Percentiles rank a stretch among this genome's conserved stretches.
These are phyloP conservation scores for Nicotiana undulata DNA, from an alignment of 257 asterid species.

Conservation along the genomic window DNA sequence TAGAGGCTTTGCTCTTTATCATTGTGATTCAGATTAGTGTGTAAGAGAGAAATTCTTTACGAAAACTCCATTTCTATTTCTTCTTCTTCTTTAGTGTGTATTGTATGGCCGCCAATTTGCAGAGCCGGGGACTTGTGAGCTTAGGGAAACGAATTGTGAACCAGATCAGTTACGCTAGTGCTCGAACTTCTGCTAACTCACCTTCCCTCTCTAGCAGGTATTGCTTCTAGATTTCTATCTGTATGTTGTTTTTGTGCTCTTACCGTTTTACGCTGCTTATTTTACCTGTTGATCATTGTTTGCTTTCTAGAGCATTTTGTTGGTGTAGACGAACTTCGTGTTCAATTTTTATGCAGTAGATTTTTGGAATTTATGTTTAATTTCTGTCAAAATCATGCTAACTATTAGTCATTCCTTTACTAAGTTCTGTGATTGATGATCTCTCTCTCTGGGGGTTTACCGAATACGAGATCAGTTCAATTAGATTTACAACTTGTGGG, in stretches of 20 bases:
- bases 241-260: background rate
- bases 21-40: background rate
- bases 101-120: conserved; percentile 67
- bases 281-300: background rate
- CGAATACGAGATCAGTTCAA: background rate
- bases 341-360: background rate
- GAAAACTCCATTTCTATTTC: background rate
- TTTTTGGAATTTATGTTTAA: background rate
- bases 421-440: too few relatives aligned
- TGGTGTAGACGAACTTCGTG: background rate
- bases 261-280: background rate
- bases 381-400: background rate
- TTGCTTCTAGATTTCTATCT: background rate
- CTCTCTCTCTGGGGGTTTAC: background rate
- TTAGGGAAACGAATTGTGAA: conserved; percentile 38
- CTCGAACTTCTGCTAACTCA: conserved; percentile 1
- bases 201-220: conserved; percentile 31
- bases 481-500: background rate
- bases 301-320: background rate
- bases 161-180: conserved; percentile 24
- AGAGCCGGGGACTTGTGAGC: conserved; percentile 32
- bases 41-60: background rate
- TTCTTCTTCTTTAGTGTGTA: background rate
- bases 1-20: background rate
- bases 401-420: too few relatives aligned